phyloP scores from a whole-genome alignment of 495 filamentous ascomycete species.

The Collariella sp. region DNA sequence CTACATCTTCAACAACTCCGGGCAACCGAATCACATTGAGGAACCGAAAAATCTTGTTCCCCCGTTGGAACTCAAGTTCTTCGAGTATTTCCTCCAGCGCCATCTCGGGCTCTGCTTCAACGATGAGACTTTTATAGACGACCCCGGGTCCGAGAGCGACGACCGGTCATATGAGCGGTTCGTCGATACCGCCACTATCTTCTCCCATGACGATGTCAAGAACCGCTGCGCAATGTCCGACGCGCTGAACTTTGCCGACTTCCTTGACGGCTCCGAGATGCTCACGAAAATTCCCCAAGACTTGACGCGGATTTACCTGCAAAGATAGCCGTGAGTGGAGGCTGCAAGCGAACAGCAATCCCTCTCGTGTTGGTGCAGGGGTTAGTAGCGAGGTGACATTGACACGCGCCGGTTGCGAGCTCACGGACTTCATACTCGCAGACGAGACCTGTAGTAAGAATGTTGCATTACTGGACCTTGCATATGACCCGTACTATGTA shows the following conservation, averaged over 20 bases:
- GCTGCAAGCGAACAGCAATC: no score
- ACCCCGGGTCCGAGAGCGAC: not conserved
- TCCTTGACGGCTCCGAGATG: not conserved
- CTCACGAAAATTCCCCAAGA: not conserved
- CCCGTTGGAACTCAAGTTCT: not conserved
- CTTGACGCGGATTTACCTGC: no score
- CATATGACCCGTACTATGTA: no score
- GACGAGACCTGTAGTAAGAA: no score
- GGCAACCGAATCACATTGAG: not conserved
- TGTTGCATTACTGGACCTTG: no score
- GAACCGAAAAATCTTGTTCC: not conserved
- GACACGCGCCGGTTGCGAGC: no score
- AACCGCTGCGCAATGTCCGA: not conserved
- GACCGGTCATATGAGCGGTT: not conserved
- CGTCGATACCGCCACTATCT: not conserved
- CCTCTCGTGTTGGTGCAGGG: no score
- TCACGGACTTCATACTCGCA: no score
- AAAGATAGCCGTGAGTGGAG: no score
- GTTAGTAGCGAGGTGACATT: no score
- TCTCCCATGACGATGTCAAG: not conserved
- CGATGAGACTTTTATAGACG: not conserved
- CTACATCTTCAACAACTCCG: not conserved
- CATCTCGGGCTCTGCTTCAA: not conserved
- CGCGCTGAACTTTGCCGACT: not conserved
- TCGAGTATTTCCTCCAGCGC: not conserved